Conservation (phyloP, 208 protist species). For the Herpetomonas muscarum region DNA sequence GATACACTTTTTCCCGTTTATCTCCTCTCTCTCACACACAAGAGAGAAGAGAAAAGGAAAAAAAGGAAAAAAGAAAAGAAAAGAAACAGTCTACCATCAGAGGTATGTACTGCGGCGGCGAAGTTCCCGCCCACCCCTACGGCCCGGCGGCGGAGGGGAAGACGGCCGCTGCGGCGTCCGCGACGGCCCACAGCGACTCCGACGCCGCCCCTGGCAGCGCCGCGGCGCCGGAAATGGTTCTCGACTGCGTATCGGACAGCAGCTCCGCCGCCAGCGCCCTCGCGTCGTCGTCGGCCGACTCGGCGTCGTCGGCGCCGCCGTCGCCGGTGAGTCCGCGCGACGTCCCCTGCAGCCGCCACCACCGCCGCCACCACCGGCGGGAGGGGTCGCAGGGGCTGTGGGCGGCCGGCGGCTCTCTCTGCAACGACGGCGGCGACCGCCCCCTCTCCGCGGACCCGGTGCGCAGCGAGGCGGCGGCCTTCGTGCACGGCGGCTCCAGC, state of each 20-base stretch:
- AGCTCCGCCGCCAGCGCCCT: background rate
- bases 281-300: background rate
- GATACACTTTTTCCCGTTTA: too few species aligned
- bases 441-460: background rate
- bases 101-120: too few species aligned
- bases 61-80: too few species aligned
- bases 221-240: background rate
- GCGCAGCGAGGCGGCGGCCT: background rate
- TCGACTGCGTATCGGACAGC: conserved; percentile 1
- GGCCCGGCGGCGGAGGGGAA: too few species aligned
- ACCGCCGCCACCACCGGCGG: background rate
- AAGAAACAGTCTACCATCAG: too few species aligned
- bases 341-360: background rate
- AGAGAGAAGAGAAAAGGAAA: too few species aligned
- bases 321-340: background rate
- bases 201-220: too few species aligned
- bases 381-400: background rate
- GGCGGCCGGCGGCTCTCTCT: background rate
- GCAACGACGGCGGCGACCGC: background rate
- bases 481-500: conserved; percentile 4
- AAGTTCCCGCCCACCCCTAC: too few species aligned
- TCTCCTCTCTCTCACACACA: too few species aligned
- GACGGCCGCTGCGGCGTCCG: too few species aligned
- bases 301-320: too few species aligned
- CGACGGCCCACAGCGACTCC: too few species aligned